phyloP scores from a whole-genome alignment of 768 basidiomycete species.

The Pleurotus ostreatus region DNA sequence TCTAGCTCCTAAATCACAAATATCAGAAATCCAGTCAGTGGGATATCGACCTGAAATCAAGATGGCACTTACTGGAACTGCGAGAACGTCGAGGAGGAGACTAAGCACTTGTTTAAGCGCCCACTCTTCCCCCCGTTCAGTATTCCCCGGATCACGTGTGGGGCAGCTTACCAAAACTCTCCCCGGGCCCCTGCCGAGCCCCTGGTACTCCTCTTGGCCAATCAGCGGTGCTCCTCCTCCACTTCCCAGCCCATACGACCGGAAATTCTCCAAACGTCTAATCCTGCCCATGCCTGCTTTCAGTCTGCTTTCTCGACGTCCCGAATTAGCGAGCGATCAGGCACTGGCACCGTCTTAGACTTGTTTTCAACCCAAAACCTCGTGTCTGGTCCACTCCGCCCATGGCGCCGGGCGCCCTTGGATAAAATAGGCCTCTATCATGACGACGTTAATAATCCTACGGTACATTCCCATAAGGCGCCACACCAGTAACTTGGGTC shows the following conservation, averaged over 20 bases:
- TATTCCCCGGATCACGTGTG: background rate
- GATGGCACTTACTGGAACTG: background rate
- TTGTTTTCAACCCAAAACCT: slow-evolving; percentile 5
- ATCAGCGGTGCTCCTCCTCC: background rate
- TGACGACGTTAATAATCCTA: slow-evolving; percentile 1
- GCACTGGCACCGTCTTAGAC: slow-evolving; percentile 3
- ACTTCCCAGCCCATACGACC: background rate
- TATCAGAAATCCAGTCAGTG: background rate
- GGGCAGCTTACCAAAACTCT: background rate
- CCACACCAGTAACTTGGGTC: slow-evolving; percentile 1
- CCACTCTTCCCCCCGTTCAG: too few species aligned
- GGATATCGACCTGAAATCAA: too few species aligned
- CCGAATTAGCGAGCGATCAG: slow-evolving; percentile 2
- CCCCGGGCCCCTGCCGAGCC: background rate
- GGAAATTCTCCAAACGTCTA: slow-evolving; percentile 7
- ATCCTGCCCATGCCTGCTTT: slow-evolving; percentile 4
- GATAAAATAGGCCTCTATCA: background rate
- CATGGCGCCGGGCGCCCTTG: background rate
- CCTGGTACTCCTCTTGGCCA: background rate
- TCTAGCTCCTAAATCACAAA: slow-evolving; percentile 1
- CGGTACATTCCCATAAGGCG: background rate
- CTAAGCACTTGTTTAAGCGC: too few species aligned
- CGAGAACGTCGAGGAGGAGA: background rate
- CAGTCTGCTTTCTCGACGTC: slow-evolving; percentile 3
- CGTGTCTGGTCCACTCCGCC: background rate